Conservation (phyloP, 345 rosid species). For the Brassica cretica region DNA sequence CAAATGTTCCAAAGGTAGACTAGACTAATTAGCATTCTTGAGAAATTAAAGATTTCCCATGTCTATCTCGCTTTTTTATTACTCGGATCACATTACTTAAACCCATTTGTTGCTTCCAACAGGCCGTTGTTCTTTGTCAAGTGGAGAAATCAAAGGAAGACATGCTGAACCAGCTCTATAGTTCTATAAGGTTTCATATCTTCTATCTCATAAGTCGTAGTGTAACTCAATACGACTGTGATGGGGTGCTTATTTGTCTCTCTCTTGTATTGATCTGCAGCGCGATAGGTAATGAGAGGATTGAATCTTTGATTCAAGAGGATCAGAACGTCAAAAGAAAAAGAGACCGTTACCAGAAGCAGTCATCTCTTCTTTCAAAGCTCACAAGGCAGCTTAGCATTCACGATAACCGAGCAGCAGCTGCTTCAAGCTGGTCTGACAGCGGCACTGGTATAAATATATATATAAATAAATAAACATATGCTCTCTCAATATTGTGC, state of each 20-base stretch:
- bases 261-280: slow-evolving; percentile 36
- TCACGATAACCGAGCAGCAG: slow-evolving; percentile 90
- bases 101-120: slow-evolving; percentile 31
- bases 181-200: slow-evolving; percentile 63
- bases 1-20: slow-evolving; percentile 91
- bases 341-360: slow-evolving; percentile 82
- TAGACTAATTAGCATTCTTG: background rate
- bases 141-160: slow-evolving; percentile 98
- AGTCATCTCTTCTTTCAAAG: slow-evolving; percentile 78
- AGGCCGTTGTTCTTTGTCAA: slow-evolving; percentile 99
- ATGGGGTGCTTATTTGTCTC: slow-evolving; percentile 9
- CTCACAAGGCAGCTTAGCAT: slow-evolving; percentile 81
- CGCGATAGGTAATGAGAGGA: slow-evolving; percentile 67
- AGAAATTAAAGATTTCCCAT: background rate
- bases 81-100: background rate
- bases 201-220: background rate
- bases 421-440: slow-evolving; percentile 73
- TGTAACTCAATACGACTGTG: background rate
- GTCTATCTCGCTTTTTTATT: background rate
- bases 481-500: background rate
- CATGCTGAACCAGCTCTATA: slow-evolving; percentile 93
- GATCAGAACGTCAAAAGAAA: slow-evolving; percentile 78
- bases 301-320: slow-evolving; percentile 89
- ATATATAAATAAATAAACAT: slow-evolving; percentile 2
- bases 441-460: slow-evolving; percentile 52